Conservation (phyloP, 495 filamentous ascomycete species). For the Talaromyces thailandensis region DNA sequence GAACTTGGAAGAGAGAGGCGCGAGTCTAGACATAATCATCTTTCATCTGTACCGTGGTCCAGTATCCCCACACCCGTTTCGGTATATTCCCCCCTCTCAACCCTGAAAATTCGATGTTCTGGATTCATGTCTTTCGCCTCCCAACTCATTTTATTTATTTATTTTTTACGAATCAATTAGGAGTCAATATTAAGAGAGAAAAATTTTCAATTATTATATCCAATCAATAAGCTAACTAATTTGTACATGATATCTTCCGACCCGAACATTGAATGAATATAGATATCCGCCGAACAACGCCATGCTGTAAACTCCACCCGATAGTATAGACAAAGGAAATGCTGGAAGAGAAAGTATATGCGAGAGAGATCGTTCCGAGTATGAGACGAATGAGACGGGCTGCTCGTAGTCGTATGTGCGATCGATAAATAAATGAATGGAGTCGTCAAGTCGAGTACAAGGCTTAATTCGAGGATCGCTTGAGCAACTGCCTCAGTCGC, state of each 20-base stretch:
- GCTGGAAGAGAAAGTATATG: not conserved
- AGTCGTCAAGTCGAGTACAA: not conserved
- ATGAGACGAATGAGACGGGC: not conserved
- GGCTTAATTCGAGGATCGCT: not conserved
- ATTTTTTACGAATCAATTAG: not conserved
- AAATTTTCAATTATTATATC: not conserved
- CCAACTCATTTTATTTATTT: not conserved
- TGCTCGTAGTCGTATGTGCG: not conserved
- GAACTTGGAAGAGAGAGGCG: no score
- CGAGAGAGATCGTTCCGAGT: not conserved
- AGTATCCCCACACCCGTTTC: not conserved
- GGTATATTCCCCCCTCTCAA: no score
- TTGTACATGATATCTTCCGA: not conserved
- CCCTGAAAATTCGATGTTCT: not conserved
- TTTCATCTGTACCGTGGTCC: no score
- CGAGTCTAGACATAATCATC: no score
- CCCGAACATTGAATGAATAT: not conserved
- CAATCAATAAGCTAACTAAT: not conserved
- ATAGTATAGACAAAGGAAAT: not conserved
- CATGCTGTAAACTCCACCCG: not conserved
- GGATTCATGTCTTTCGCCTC: not conserved
- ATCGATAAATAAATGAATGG: not conserved
- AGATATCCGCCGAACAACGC: not conserved
- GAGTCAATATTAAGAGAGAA: not conserved
- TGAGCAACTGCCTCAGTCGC: constrained; percentile 3